phyloP scores from a whole-genome alignment of 1,139 yeast species.

The Yamadazyma spencermartinsiae region DNA sequence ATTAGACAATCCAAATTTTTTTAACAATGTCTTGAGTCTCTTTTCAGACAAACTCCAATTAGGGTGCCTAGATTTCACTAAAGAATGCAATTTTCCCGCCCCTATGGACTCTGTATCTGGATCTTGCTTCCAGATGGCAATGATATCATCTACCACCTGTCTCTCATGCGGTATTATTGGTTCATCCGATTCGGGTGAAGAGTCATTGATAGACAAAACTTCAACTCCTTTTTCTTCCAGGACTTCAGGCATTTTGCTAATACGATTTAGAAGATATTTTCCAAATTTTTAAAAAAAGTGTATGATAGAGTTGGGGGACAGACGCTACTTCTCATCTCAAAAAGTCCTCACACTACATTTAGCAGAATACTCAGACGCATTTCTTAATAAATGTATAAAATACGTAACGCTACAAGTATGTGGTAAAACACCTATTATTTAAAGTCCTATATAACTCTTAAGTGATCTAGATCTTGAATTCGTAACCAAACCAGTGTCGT shows the following conservation, averaged over 20 bases:
- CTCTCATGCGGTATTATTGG: slow-evolving; percentile 60
- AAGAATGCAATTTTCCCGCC: slow-evolving; percentile 50
- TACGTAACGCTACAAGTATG: too few species aligned
- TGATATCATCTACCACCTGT: slow-evolving; percentile 62
- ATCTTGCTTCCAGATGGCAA: slow-evolving; percentile 67
- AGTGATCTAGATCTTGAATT: slow-evolving; percentile 11
- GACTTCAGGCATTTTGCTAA: neutral
- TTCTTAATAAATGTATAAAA: too few species aligned
- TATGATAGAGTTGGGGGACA: too few species aligned
- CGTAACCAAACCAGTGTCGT: slow-evolving; percentile 42
- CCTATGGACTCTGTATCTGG: slow-evolving; percentile 63
- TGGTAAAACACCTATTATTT: neutral
- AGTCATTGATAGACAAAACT: slow-evolving; percentile 36
- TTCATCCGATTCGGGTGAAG: slow-evolving; percentile 24
- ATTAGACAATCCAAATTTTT: slow-evolving; percentile 52
- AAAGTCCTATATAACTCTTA: slow-evolving; percentile 11
- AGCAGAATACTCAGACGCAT: too few species aligned
- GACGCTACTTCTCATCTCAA: too few species aligned
- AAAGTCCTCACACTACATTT: too few species aligned
- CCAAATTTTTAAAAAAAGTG: too few species aligned
- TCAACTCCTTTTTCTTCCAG: slow-evolving; percentile 20
- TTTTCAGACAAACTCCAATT: slow-evolving; percentile 66
- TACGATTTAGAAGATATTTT: too few species aligned
- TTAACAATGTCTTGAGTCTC: slow-evolving; percentile 53
- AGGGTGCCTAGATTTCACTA: slow-evolving; percentile 52